Conservation (phyloP, 2,329 filamentous ascomycete species). For the Aureobasidium leucospermi region DNA sequence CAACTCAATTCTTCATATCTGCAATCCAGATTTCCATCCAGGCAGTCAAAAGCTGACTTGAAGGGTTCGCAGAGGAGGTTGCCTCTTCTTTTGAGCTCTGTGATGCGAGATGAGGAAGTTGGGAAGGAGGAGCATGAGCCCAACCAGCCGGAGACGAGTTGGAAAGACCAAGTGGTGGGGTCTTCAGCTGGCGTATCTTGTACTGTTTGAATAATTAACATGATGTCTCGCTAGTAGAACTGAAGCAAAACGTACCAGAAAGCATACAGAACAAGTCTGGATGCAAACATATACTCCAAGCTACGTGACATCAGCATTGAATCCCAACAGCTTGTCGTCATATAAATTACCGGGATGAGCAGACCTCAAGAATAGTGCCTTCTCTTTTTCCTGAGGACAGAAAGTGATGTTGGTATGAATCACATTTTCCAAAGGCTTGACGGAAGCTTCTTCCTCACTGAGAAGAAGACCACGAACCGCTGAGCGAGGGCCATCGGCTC, state of each 20-base stretch:
- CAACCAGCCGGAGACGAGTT: conserved; percentile 17
- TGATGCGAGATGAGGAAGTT: not conserved
- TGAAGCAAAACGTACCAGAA: not conserved
- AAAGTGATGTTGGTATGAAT: conserved; percentile 17
- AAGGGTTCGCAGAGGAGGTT: conserved; percentile 32
- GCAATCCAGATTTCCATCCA: conserved; percentile 13
- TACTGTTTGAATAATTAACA: not conserved
- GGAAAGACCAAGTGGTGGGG: conserved; percentile 18
- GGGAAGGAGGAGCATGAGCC: conserved; percentile 12
- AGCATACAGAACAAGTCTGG: conserved; percentile 12
- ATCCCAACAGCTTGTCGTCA: not conserved
- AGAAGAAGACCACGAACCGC: conserved; percentile 19
- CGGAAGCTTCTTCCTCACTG: not conserved
- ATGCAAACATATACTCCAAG: conserved; percentile 5
- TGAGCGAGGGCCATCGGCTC: conserved; percentile 22
- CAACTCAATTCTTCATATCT: conserved; percentile 17
- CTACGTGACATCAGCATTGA: not conserved
- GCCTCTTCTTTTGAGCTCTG: conserved; percentile 11
- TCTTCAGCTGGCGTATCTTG: conserved; percentile 16
- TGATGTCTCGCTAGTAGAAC: not conserved
- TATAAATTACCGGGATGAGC: conserved; percentile 16
- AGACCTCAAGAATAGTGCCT: conserved; percentile 14
- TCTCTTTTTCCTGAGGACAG: conserved; percentile 16
- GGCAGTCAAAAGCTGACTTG: conserved; percentile 15
- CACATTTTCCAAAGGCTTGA: not conserved